Conservation (phyloP, 345 rosid species). For the Reutealis trisperma region DNA sequence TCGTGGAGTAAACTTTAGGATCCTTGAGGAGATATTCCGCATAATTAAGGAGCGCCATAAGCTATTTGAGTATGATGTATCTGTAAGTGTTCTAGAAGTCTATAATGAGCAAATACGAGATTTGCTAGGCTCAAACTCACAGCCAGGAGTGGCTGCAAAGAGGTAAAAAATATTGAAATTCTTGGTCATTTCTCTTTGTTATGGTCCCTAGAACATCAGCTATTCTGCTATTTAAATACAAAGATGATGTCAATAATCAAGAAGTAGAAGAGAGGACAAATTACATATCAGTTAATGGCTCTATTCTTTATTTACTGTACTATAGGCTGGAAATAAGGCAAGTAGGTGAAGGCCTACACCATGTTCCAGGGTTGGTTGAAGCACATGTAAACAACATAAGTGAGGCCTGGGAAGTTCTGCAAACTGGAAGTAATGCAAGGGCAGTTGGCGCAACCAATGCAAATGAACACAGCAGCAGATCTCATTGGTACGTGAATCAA, state of each 20-base stretch:
- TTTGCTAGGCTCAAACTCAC: conserved; percentile 61
- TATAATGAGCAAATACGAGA: conserved; percentile 96
- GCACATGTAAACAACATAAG: conserved; percentile 71
- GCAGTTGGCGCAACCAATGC: conserved; percentile 91
- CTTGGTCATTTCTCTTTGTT: background rate
- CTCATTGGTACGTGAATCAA: conserved; percentile 70
- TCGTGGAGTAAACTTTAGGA: conserved; percentile 95
- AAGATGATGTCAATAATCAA: background rate
- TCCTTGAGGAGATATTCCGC: conserved; percentile 73
- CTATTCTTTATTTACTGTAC: too few relatives aligned
- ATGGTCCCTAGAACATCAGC: background rate
- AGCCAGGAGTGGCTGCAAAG: conserved; percentile 56
- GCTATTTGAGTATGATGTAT: conserved; percentile 63
- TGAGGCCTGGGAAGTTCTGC: conserved; percentile 93
- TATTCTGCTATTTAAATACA: background rate
- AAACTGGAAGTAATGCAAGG: conserved; percentile 86
- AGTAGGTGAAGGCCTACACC: conserved; percentile 75
- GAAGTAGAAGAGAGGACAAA: background rate
- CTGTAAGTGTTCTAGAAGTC: conserved; percentile 95
- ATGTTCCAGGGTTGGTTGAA: conserved; percentile 87
- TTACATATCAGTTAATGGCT: background rate
- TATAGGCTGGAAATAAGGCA: conserved; percentile 83
- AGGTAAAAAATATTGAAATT: conserved; percentile 41
- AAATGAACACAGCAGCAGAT: conserved; percentile 94
- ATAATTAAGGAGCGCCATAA: conserved; percentile 64